Conservation (phyloP, 257 asterid genomes). For the Anisodus tanguticus region DNA sequence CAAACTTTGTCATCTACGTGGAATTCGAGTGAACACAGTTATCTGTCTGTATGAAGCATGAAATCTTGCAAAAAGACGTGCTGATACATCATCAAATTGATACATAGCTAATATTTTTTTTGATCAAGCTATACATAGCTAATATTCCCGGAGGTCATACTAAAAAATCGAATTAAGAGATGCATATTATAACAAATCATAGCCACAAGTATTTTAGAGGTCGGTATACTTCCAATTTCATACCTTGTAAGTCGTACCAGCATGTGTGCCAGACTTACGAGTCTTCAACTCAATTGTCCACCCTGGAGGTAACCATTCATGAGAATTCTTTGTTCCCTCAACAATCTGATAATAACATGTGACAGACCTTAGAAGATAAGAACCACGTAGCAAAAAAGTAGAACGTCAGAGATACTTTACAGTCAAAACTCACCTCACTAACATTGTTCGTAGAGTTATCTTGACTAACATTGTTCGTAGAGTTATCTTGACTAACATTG, state of each 20-base stretch:
- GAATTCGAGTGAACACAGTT: background rate
- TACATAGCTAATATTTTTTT: background rate
- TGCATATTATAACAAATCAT: constrained; percentile 27
- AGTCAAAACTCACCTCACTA: constrained; percentile 20
- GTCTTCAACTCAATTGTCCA: constrained; percentile 55
- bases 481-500: constrained; percentile 38
- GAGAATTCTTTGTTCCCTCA: constrained; percentile 36
- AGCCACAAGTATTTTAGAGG: constrained; percentile 10
- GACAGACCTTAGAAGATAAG: constrained; percentile 22
- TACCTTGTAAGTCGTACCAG: constrained; percentile 63
- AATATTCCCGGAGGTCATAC: background rate
- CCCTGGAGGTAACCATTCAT: constrained; percentile 67
- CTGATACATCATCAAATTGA: constrained; percentile 9
- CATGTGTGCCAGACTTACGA: constrained; percentile 37
- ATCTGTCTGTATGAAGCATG: background rate
- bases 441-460: constrained; percentile 10
- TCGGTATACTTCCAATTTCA: constrained; percentile 24
- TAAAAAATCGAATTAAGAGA: constrained; percentile 9
- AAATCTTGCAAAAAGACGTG: constrained; percentile 16
- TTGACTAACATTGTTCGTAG: constrained; percentile 37
- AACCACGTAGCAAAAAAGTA: constrained; percentile 2
- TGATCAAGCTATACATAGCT: background rate
- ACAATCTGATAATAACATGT: constrained; percentile 39
- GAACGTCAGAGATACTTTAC: background rate
- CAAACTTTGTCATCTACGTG: background rate